Evolutionary conservation across 768 basidiomycete species (phyloP), one percentile per base, ranked within the genome.

Genomic region (Boletus barrowsii): DNA sequence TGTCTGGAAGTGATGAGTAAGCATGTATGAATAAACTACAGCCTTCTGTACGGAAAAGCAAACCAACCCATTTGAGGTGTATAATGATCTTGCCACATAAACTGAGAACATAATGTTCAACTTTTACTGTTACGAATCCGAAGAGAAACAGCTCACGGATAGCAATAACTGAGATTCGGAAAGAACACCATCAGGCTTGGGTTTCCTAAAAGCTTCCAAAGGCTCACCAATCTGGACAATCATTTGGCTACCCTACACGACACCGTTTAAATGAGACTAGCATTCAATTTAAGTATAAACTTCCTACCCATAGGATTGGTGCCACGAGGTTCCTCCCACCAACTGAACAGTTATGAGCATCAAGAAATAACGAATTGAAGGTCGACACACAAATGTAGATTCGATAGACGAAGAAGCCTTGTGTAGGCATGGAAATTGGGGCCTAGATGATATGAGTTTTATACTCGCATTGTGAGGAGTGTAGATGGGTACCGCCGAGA

Each of bases 271-370:
- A 11, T 13, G 8, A 30, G 11, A 44, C 11, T 30, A 10, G 10
- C 20, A 33, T 26, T 26, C 26, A 26, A 26, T 26, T 26, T 13
- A 2, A 1, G 7, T 22, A 36, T 18, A 39, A 17, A 30, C 5
- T n/a, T 8, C 60, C 10, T 42, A 61, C 59, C 59, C 55, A 56
- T 41, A 62, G 3, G 10, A 57, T 1, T 10, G 60, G 60, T 0
- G 13, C 22, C 3, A 51, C 6, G 3, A 61, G 20, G 11, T 53
- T 54, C 39, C 26, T 57, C 5, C 46, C 42, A 15, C 47, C 37
- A 4, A 62, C 61, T 60, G 33, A 30, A 22, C 3, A 10, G 1
- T 5, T 1, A 2, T 59, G 24, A 56, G 26, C 26, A 33, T 33
- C n/a, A 24, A 13, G 11, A 10, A 30, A 10, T 18, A 26, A 8